Evolutionary conservation across 1,284 basidiomycete species (phyloP), one percentile per base, ranked within the genome.

Genomic region (Grifola frondosa): DNA sequence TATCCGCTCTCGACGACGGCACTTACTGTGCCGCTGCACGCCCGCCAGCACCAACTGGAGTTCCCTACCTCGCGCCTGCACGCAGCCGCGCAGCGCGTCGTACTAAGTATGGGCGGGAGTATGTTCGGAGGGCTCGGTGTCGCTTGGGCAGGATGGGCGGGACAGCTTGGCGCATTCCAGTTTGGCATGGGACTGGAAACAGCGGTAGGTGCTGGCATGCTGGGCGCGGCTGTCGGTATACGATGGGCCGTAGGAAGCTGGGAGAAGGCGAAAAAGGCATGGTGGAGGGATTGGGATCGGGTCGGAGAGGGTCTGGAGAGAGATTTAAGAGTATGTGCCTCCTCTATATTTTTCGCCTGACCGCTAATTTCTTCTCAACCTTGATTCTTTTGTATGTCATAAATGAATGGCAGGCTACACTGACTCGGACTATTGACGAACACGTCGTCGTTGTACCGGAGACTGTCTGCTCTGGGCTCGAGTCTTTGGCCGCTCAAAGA

Each of bases 201-300:
- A 0, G 81, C 83, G 1, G 55, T 80, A 15, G 88, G 81, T 1
- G 63, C 78, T 0, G 88, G 84, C 5, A 62, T 77, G 26, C 61
- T 93, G 6, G 67, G 74, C 6, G 66, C 76, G 0, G 63, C 80
- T 11, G 57, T 64, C 1, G 77, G 81, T 19, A 47, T 91, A 26
- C 70, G 85, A 20, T 84, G 85, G 77, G 81, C 80, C 6, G 74
- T 88, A 15, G 77, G 77, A 4, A 69, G 70, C 45, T 93, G 90
- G 88, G 81, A 84, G 40, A 75, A 69, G 50, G 82, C 82, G 3
- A 86, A 90, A 63, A 69, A 60, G 40, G 68, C 65, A 37, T 94
- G 90, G 83, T 80, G 80, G 80, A 73, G 73, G 40, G 87, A 91
- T 61, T 90, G 83, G 74, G 60, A 62, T 23, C 70, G 91, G 31